A percentile compares a stretch with the other conserved stretches of the same genome.
Conservation (phyloP, 768 basidiomycete genomes). For the Auricularia cornea region DNA sequence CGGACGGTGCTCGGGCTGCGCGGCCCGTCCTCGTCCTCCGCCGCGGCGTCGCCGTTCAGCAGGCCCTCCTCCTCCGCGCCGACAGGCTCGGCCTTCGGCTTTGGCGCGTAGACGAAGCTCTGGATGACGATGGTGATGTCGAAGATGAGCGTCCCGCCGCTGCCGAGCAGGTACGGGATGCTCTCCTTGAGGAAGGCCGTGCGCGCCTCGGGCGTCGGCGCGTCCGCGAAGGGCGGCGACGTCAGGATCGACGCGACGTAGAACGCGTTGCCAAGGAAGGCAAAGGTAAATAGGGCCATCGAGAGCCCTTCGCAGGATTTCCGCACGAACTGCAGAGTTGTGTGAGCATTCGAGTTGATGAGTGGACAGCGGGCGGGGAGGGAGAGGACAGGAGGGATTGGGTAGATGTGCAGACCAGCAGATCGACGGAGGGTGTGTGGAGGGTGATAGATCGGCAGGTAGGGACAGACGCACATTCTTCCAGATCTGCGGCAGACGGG, state of each 20-base stretch:
- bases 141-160: constrained; percentile 87
- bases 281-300: constrained; percentile 86
- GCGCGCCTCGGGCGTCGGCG: constrained; percentile 47
- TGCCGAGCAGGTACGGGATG: constrained; percentile 89
- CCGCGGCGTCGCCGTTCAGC: no score
- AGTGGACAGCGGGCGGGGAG: no score
- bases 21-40: no score
- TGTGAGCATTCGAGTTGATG: neutral
- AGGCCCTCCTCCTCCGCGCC: no score
- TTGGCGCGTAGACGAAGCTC: constrained; percentile 54
- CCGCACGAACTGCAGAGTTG: constrained; percentile 13
- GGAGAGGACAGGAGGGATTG: constrained; percentile 1
- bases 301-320: constrained; percentile 65
- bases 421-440: neutral
- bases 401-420: no score
- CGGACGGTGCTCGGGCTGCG: no score
- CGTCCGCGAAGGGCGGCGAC: constrained; percentile 48
- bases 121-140: constrained; percentile 89
- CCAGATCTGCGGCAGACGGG: constrained; percentile 96
- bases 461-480: constrained; percentile 68
- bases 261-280: constrained; percentile 88
- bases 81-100: no score
- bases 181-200: constrained; percentile 67
- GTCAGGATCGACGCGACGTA: constrained; percentile 88
- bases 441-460: no score